Evolutionary conservation across 2,329 filamentous ascomycete genomes (phyloP), one percentile per base, ranked within the genome.

Genomic region (Rasamsonia emersonii): DNA sequence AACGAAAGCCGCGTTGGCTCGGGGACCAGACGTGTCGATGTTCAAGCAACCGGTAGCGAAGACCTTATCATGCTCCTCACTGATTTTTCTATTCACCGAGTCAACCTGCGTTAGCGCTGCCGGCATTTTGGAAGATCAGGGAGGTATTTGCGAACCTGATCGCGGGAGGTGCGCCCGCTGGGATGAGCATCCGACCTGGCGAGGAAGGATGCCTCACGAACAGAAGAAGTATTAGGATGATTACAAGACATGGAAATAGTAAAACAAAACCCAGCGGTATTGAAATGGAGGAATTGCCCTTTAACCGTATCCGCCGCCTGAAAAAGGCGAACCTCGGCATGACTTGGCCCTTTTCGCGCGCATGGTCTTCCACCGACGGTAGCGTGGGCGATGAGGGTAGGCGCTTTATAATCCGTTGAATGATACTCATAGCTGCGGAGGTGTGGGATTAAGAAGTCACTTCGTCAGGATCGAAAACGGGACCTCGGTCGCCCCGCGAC

Each of bases 1-100:
- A 42, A 98, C 91, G 51, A 98, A 94, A 16, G 86, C 89, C 39
- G 85, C 91, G 54, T 96, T 98, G 46, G 85, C 91, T 53, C 86
- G 77, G 24, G 86, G 85, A 40, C 78, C 71, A 44, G 75, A 77
- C 19, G 79, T 82, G 50, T 93, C 81, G 29, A 82, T 79, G 30
- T 67, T 57, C 50, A 85, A 73, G 58, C 91, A 98, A 44, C 91
- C 91, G 21, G 79, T 83, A 30, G 86, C 82, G 51, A 98, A 98
- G 31, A 95, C 86, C 62, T 93, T 94, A 64, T 98, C 91, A 62
- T 96, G 77, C 51, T 93, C 84, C 64, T 96, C 91, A 64, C 82
- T 94, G 50, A 98, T 98, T 76, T 86, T 89, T 47, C 88, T 94
- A 53, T 50, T 32, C n/a, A n/a, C n/a, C n/a, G n/a, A n/a, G n/a